These are phyloP conservation scores for Neurospora crassa DNA, from an alignment of 2,329 filamentous ascomycete genomes.

Conservation along the genomic window DNA sequence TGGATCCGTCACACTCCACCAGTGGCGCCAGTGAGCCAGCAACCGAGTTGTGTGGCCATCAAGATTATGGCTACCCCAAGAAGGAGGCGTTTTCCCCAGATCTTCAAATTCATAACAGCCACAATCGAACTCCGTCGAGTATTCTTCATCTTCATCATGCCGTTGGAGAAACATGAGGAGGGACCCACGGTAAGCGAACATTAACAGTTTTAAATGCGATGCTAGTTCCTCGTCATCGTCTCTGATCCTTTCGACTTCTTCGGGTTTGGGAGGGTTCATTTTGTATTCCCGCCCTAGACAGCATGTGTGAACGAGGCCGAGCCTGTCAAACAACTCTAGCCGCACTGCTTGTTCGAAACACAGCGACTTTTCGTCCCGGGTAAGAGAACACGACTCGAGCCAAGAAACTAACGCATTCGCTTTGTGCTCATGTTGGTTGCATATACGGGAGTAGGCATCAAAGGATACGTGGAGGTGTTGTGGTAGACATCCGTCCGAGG, in stretches of 20 bases:
- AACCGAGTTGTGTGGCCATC: background rate
- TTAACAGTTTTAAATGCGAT: background rate
- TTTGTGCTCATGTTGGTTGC: background rate
- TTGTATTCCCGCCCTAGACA: rapidly evolving
- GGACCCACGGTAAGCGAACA: background rate
- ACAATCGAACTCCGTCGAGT: background rate
- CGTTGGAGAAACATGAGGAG: background rate
- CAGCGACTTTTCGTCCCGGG: background rate
- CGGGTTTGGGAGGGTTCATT: background rate
- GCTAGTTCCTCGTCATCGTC: background rate
- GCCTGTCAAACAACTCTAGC: background rate
- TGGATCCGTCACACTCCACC: background rate
- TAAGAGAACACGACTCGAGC: background rate
- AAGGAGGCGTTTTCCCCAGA: background rate
- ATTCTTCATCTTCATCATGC: background rate
- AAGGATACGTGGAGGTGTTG: background rate
- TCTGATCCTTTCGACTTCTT: background rate
- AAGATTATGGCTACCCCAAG: background rate
- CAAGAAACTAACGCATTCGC: background rate
- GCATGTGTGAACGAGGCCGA: background rate
- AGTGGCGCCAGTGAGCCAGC: background rate
- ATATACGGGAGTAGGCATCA: rapidly evolving
- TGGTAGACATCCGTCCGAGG: background rate
- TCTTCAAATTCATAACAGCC: background rate
- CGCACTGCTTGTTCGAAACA: background rate